Base-by-base conservation (phyloP, 306 rosid species). In the Arachis hypogaea region DNA sequence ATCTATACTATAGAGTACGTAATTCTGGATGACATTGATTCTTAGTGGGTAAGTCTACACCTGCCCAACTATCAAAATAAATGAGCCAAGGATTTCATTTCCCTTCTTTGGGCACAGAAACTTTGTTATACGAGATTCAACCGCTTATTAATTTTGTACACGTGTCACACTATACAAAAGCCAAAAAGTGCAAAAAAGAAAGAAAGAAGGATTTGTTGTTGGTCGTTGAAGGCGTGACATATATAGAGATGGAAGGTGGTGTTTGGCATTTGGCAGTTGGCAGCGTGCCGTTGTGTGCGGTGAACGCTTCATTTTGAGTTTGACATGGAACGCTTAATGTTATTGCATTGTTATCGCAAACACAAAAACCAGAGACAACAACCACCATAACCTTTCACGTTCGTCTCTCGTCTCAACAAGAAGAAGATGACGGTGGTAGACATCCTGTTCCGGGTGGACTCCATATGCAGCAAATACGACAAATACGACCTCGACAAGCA, bases 401-500 rank as follows among this genome's bases (percentile, higher is more conserved):
- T 59, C 57, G 66, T 46, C 41, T 57, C 42, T 33, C 62, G 28
- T 46, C 59, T 7, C 57, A 7, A 55, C 61, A 22, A 40, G 3
- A 7, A 55, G 9, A 62, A 79, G 64, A 89, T 86, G 97, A 85
- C 87, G 67, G 90, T 91, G 0, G 84, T 89, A 46, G 95, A 94
- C 55, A 62, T 94, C 76, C 82, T 91, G 72, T 86, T 87, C 84
- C 91, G 96, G 9, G 98, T 94, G 43, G 94, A 94, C 63, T 46
- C 68, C 8, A 83, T 91, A 3, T 94, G 96, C 82, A 84, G 85
- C 46, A 91, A 82, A 76, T 94, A 89, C 73, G 84, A 80, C 2
- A 80, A 75, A 58, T 80, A 80, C 40, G 97, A 89, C 69, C 82
- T 94, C 51, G 95, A 86, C 5, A 91, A 91, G 74, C 94, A 89